A percentile compares a stretch with the other conserved stretches of the same genome.
Evolutionary conservation across 202 grass and related monocot species (phyloP).

Genomic region (Carex arenaria): DNA sequence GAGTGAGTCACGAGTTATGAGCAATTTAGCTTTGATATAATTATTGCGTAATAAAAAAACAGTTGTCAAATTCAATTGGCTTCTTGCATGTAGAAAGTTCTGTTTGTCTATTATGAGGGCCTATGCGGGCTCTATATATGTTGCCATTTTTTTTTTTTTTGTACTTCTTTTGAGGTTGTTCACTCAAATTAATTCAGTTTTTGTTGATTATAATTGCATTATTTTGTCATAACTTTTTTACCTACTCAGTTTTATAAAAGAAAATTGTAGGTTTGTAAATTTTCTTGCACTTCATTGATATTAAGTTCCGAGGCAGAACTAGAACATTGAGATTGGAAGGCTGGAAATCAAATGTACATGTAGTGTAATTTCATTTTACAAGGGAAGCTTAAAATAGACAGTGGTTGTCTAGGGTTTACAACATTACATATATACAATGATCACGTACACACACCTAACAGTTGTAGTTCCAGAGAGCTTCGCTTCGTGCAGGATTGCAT

Average conservation of each 20-base stretch:
- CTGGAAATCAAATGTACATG: too few species aligned
- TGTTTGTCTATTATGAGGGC: neutral
- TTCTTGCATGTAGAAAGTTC: neutral
- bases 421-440: too few species aligned
- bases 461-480: too few species aligned
- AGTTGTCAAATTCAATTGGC: neutral
- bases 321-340: too few species aligned
- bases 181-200: neutral
- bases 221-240: neutral
- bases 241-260: neutral
- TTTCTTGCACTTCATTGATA: neutral
- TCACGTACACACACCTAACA: too few species aligned
- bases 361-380: too few species aligned
- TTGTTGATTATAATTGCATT: neutral
- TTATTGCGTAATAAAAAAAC: neutral
- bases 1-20: too few species aligned
- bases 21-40: neutral
- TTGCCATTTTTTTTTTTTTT: neutral
- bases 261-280: neutral
- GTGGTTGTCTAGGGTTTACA: too few species aligned
- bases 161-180: neutral
- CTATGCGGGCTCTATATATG: neutral
- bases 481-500: too few species aligned
- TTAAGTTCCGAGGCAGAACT: too few species aligned
- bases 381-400: too few species aligned